These are phyloP conservation scores for Aspergillus jensenii DNA, from an alignment of 2,329 filamentous ascomycete genomes.

Conservation along the genomic window DNA sequence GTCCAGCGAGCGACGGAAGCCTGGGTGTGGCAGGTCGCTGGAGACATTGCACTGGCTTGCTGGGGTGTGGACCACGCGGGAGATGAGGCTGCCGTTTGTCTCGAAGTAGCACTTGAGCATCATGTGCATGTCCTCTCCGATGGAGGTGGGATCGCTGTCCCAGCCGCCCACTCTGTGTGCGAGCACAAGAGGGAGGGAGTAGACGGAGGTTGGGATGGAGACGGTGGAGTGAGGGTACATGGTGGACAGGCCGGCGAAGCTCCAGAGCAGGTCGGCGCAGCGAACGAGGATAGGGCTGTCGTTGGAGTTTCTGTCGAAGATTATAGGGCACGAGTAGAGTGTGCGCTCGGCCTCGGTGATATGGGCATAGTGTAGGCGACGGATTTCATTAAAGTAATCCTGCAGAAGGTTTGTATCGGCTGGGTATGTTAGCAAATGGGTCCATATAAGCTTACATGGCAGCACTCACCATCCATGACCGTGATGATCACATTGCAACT, in stretches of 20 bases:
- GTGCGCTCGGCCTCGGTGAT: slow-evolving; percentile 47
- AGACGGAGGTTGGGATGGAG: slow-evolving; percentile 71
- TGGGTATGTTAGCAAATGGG: background rate
- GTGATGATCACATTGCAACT: slow-evolving; percentile 66
- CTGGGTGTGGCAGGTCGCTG: background rate
- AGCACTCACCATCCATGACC: slow-evolving; percentile 66
- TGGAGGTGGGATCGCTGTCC: slow-evolving; percentile 69
- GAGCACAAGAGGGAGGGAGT: slow-evolving; percentile 66
- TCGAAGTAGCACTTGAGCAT: slow-evolving; percentile 77
- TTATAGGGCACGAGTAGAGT: slow-evolving; percentile 68
- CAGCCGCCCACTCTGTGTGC: slow-evolving; percentile 70
- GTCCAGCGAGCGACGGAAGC: slow-evolving; percentile 45
- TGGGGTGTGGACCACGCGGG: slow-evolving; percentile 64
- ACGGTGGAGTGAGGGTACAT: slow-evolving; percentile 64
- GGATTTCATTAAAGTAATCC: slow-evolving; percentile 66
- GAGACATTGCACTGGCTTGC: slow-evolving; percentile 49
- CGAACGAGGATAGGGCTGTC: slow-evolving; percentile 66
- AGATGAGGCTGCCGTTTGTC: slow-evolving; percentile 67
- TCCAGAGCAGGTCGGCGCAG: slow-evolving; percentile 71
- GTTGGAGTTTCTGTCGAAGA: slow-evolving; percentile 73
- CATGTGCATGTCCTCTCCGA: slow-evolving; percentile 76
- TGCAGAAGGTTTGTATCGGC: slow-evolving; percentile 63
- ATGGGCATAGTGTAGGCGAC: slow-evolving; percentile 60
- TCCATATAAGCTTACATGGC: background rate
- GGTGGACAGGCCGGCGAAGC: slow-evolving; percentile 68